Evolutionary conservation across 2,329 filamentous ascomycete genomes (phyloP).

Genomic region (Aspergillus glaucus): DNA sequence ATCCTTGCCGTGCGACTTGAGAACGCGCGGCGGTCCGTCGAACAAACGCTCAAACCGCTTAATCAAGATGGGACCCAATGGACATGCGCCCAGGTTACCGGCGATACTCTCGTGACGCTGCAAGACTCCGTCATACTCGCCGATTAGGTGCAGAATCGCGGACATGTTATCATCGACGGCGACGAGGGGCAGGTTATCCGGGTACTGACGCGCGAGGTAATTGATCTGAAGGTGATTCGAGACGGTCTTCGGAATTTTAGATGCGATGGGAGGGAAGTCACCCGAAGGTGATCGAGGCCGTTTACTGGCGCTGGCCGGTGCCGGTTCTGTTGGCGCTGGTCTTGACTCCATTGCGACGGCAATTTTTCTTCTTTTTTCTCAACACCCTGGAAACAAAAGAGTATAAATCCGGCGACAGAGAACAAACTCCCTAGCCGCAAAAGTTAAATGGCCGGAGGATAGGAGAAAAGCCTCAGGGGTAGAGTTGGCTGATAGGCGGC

Average conservation of each 20-base stretch:
- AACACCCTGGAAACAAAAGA: neutral
- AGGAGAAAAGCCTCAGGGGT: neutral
- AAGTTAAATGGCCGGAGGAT: neutral
- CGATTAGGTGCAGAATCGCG: conserved; percentile 65
- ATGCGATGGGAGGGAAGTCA: conserved; percentile 32
- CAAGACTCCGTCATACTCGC: conserved; percentile 77
- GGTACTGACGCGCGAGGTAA: conserved; percentile 58
- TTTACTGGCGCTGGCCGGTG: conserved; percentile 37
- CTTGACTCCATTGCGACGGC: conserved; percentile 27
- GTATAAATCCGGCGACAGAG: neutral
- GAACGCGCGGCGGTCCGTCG: conserved; percentile 67
- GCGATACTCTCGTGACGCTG: conserved; percentile 82
- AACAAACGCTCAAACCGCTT: conserved; percentile 83
- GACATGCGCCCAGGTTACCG: conserved; percentile 74
- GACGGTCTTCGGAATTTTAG: conserved; percentile 50
- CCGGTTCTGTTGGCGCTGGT: conserved; percentile 30
- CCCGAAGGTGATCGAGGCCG: conserved; percentile 41
- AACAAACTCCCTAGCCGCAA: neutral
- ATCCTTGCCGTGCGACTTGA: conserved; percentile 57
- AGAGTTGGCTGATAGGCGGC: too few species aligned
- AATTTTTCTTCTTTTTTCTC: neutral
- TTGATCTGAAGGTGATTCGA: conserved; percentile 61
- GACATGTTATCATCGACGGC: conserved; percentile 64
- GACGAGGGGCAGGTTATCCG: conserved; percentile 57
- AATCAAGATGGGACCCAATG: conserved; percentile 73